A percentile compares a stretch with the other conserved stretches of the same genome.
Evolutionary conservation across 176 grass and related monocot genomes (phyloP).

Genomic region (Typha latifolia): DNA sequence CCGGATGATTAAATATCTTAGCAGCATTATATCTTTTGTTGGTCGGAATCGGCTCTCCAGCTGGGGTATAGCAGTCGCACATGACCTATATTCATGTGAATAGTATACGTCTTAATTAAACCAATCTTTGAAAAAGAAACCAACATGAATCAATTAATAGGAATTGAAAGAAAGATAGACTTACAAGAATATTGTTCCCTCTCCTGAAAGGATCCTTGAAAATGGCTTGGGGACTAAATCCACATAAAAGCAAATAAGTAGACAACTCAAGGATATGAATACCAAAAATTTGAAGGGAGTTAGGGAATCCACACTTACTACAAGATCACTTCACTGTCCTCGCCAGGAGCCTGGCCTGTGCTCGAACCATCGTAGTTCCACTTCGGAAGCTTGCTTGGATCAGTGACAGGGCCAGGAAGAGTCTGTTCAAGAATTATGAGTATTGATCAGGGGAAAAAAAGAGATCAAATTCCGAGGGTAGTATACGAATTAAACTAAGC

Average conservation of each 20-base stretch:
- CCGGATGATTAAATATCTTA: too few relatives aligned
- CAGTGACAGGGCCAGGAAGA: constrained; percentile 4
- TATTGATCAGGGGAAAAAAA: too few relatives aligned
- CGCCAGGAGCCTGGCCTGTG: constrained; percentile 12
- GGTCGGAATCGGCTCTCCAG: too few relatives aligned
- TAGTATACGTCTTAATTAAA: too few relatives aligned
- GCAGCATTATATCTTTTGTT: too few relatives aligned
- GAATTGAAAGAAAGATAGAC: not conserved
- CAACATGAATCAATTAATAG: too few relatives aligned
- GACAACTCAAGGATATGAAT: not conserved
- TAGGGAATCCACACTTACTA: not conserved
- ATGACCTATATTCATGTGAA: too few relatives aligned
- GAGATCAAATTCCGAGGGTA: too few relatives aligned
- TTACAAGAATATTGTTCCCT: constrained; percentile 10
- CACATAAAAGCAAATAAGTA: not conserved
- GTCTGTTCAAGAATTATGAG: constrained; percentile 3
- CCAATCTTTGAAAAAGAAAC: too few relatives aligned
- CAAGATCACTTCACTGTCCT: constrained; percentile 17
- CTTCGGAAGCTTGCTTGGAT: constrained; percentile 7
- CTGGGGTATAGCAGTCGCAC: too few relatives aligned
- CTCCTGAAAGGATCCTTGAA: constrained; percentile 12
- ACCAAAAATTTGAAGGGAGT: not conserved
- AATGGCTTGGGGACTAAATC: constrained; percentile 6
- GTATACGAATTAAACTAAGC: too few relatives aligned
- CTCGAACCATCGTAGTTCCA: constrained; percentile 18